Evolutionary conservation across 805 yeast species (phyloP).

Genomic region (Candida tammaniensis): DNA sequence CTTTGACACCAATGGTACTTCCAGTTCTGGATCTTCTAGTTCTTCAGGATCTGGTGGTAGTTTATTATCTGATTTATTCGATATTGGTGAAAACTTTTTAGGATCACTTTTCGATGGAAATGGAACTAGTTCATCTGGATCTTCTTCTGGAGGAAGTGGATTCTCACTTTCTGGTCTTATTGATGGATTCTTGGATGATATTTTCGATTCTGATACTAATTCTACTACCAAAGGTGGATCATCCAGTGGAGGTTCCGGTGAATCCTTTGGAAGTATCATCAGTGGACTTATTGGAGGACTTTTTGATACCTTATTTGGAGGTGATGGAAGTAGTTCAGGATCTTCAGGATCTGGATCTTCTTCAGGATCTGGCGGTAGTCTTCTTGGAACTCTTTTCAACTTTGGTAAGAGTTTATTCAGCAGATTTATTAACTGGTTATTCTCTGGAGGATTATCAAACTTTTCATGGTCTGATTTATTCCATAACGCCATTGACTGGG

Average conservation of each 20-base stretch:
- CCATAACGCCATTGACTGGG: constrained; percentile 14
- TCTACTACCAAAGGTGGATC: constrained; percentile 3
- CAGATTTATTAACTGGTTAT: constrained; percentile 12
- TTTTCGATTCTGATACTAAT: constrained; percentile 12
- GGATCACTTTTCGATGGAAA: constrained; percentile 14
- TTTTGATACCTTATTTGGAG: constrained; percentile 13
- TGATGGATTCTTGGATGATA: constrained; percentile 15
- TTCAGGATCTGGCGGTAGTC: constrained; percentile 5
- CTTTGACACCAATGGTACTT: constrained; percentile 1
- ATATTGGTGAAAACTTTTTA: constrained; percentile 12
- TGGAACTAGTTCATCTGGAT: not conserved
- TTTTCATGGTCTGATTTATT: constrained; percentile 11
- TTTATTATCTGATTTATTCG: constrained; percentile 14
- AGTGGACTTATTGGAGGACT: constrained; percentile 10
- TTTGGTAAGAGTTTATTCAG: constrained; percentile 4
- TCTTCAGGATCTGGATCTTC: constrained; percentile 6
- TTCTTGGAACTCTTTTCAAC: constrained; percentile 3
- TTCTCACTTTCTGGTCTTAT: constrained; percentile 13
- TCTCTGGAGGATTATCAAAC: constrained; percentile 4
- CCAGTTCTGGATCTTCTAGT: not conserved
- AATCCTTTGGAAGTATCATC: constrained; percentile 12
- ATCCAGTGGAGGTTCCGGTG: constrained; percentile 8
- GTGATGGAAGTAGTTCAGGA: constrained; percentile 2
- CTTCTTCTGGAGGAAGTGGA: constrained; percentile 8
- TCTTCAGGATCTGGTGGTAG: constrained; percentile 6